Evolutionary conservation across 2,329 filamentous ascomycete genomes (phyloP).

Genomic region (Macroventuria anomochaeta): DNA sequence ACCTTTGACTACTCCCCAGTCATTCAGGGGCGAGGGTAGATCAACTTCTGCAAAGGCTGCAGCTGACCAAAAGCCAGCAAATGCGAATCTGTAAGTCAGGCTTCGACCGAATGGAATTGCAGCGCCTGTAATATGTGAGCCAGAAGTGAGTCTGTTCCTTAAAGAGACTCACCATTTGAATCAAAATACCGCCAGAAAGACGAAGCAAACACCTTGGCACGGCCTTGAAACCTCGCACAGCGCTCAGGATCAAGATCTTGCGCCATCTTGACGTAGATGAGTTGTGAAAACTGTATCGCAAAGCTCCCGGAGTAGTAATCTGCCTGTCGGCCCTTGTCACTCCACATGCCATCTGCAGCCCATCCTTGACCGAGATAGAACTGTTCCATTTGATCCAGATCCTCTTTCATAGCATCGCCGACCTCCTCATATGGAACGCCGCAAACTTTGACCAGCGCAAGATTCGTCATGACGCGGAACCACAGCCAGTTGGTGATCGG

Average conservation of each 20-base stretch:
- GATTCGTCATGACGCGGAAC: constrained; percentile 60
- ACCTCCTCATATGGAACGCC: constrained; percentile 48
- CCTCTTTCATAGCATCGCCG: constrained; percentile 48
- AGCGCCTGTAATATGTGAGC: constrained; percentile 47
- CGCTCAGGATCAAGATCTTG: constrained; percentile 51
- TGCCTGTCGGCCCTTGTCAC: constrained; percentile 48
- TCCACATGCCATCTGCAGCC: constrained; percentile 58
- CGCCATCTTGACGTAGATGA: constrained; percentile 56
- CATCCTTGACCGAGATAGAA: constrained; percentile 58
- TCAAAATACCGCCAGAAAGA: constrained; percentile 60
- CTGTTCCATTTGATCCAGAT: constrained; percentile 54
- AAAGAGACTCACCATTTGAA: constrained; percentile 44
- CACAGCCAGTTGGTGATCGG: constrained; percentile 61
- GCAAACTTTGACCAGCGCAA: constrained; percentile 54
- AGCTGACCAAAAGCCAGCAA: constrained; percentile 58
- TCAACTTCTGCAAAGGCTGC: constrained; percentile 53
- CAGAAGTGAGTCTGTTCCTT: neutral
- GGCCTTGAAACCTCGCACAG: constrained; percentile 47
- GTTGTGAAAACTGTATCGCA: constrained; percentile 60
- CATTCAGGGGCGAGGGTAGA: constrained; percentile 48
- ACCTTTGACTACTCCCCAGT: constrained; percentile 55
- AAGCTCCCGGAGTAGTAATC: constrained; percentile 64
- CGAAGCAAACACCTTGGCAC: constrained; percentile 52
- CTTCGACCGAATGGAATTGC: constrained; percentile 61
- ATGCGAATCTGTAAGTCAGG: constrained; percentile 60